A percentile compares a stretch with the other conserved stretches of the same genome.
Evolutionary conservation across 2,329 filamentous ascomycete genomes (phyloP).

Genomic region (Phyllosticta paracitricarpa): DNA sequence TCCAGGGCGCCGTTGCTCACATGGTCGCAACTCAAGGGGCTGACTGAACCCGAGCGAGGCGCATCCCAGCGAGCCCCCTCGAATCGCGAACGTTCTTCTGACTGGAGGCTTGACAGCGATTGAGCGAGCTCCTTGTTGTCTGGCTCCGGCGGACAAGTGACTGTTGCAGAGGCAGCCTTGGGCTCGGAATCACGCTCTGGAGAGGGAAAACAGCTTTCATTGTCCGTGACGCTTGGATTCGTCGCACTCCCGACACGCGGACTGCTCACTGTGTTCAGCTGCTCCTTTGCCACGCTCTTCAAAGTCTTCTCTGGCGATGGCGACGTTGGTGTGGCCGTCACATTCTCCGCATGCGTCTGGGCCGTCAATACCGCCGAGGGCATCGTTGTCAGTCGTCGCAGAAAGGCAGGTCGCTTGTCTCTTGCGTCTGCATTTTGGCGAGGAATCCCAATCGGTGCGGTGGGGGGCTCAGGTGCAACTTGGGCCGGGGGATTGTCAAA

Average conservation of each 20-base stretch:
- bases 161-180: no score
- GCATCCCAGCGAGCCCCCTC: no score
- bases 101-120: neutral
- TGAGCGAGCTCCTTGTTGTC: neutral
- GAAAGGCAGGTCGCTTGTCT: slow-evolving; percentile 5
- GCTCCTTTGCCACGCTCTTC: slow-evolving; percentile 1
- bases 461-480: neutral
- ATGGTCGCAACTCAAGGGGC: neutral
- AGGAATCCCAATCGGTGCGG: neutral
- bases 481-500: neutral
- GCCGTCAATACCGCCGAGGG: slow-evolving; percentile 1
- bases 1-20: neutral
- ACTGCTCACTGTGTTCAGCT: neutral
- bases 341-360: slow-evolving; percentile 1
- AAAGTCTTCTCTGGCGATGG: neutral
- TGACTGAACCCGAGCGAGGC: neutral
- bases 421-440: neutral
- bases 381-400: neutral
- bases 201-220: no score
- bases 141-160: neutral
- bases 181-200: no score
- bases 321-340: neutral
- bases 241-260: neutral
- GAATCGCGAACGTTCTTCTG: no score
- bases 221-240: neutral